Conservation (phyloP, 768 basidiomycete genomes). For the Lactarius indigo region DNA sequence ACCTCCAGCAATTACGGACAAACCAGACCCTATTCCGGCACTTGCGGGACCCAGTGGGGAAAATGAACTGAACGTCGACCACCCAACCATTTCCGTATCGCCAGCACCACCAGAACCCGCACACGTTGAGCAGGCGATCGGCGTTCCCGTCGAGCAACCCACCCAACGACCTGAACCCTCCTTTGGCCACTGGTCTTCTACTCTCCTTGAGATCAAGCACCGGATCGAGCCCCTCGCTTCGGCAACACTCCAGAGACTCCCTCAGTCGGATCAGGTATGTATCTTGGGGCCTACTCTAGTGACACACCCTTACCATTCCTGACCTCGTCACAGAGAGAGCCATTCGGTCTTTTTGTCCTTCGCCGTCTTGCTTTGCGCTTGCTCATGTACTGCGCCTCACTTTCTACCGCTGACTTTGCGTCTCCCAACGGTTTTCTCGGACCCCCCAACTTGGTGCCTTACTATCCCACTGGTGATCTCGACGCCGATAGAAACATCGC, state of each 20-base stretch:
- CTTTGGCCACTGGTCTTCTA: not conserved
- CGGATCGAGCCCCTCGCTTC: not conserved
- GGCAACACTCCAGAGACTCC: not conserved
- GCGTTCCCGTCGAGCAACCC: not conserved
- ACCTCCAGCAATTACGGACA: not conserved
- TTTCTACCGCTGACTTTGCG: constrained; percentile 9
- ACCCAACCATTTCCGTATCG: too few species aligned
- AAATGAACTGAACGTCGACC: not conserved
- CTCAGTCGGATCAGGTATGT: constrained; percentile 8
- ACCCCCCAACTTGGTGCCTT: not conserved
- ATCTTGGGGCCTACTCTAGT: not conserved
- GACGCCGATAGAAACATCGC: not conserved
- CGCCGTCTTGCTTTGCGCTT: constrained; percentile 12
- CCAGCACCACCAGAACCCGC: not conserved
- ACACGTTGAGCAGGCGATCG: not conserved
- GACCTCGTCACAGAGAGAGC: not conserved
- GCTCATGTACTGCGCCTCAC: constrained; percentile 13
- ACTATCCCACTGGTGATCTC: constrained; percentile 15
- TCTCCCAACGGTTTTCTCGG: constrained; percentile 15
- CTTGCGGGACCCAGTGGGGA: not conserved
- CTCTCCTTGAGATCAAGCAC: constrained; percentile 11
- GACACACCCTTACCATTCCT: not conserved
- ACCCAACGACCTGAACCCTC: not conserved
- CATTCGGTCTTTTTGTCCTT: not conserved
- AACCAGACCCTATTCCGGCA: not conserved